Evolutionary conservation across 495 filamentous ascomycete species (phyloP), one percentile per base, ranked within the genome.

Genomic region (Aspergillus mulundensis): DNA sequence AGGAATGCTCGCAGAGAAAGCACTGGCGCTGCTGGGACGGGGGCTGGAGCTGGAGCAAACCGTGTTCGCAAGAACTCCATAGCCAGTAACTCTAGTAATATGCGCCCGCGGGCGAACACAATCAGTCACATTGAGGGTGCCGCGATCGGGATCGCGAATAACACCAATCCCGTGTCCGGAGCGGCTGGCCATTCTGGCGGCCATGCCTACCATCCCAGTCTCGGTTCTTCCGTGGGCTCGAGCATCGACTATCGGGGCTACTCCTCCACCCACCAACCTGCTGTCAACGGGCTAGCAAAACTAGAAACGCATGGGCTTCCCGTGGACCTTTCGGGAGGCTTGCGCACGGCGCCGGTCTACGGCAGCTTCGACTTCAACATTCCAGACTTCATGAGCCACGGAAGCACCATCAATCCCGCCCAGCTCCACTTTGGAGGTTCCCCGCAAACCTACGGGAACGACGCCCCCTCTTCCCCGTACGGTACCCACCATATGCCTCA

Each of bases 21-120:
- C 72, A 88, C 89, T 11, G 86, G 83, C 39, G 90, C 84, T 51
- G 86, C 87, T 54, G 81, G 85, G n/a, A 74, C 83, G 14, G 77
- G 28, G 28, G 28, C 28, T 10, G 32, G 85, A n/a, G 75, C 83
- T 15, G 77, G 78, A 16, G 75, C 84, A 49, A 86, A 85, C 59
- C 82, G 91, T 44, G 89, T 93, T 53, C 89, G 94, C 48, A 98
- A 98, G 78, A 92, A 92, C 61, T 97, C 92, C 45, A 80, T 93
- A 56, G 92, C 86, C 53, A 88, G 82, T 58, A 77, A 61, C 62
- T 76, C 77, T 56, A 77, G 76, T 53, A 75, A 78, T 14, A 91
- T 94, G 85, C 83, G 95, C 54, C 95, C 94, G 15, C 78, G 94
- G 56, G 95, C 95, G 30, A 97, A 97, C 64, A 99, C 94, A 30